A percentile compares a stretch with the other conserved stretches of the same genome.
These are phyloP conservation scores for Malassezia pachydermatis DNA, from an alignment of 1,284 basidiomycete species.

Conservation along the genomic window DNA sequence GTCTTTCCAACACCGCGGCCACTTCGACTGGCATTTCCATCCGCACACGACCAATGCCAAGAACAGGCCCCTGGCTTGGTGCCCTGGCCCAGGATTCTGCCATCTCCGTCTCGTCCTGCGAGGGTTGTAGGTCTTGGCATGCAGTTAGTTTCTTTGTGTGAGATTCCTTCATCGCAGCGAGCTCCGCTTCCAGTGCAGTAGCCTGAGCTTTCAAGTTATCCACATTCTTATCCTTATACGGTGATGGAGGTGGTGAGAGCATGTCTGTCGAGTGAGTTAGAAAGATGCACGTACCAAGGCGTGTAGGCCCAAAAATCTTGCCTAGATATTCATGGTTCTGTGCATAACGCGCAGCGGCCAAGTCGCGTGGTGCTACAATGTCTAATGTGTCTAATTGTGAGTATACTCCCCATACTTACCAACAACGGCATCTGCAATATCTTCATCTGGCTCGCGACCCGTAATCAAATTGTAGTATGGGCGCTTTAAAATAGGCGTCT, in stretches of 20 bases:
- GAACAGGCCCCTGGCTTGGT: constrained; percentile 25
- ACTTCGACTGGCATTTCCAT: constrained; percentile 19
- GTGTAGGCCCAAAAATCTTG: constrained; percentile 36
- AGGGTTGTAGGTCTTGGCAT: background rate
- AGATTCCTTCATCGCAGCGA: constrained; percentile 1
- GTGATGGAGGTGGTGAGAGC: constrained; percentile 27
- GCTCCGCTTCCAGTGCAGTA: constrained; percentile 18
- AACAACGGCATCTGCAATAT: constrained; percentile 18
- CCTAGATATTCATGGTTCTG: constrained; percentile 40
- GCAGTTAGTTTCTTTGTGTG: too few species aligned
- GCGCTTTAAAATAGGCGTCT: constrained; percentile 1
- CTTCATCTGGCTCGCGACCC: constrained; percentile 18
- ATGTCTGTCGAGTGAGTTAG: constrained; percentile 20
- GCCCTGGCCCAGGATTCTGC: constrained; percentile 18
- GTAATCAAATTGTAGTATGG: constrained; percentile 16
- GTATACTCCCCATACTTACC: constrained; percentile 3
- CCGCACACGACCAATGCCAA: constrained; percentile 32
- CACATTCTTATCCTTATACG: constrained; percentile 25
- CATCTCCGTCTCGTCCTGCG: constrained; percentile 11
- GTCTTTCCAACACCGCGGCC: constrained; percentile 8
- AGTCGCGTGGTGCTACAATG: constrained; percentile 31
- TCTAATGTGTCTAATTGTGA: constrained; percentile 34
- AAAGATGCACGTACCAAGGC: too few species aligned
- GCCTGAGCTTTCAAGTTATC: constrained; percentile 22
- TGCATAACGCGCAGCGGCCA: constrained; percentile 39